Percentiles rank a stretch among this genome's conserved stretches.
Evolutionary conservation across 2,329 filamentous ascomycete genomes (phyloP).

Genomic region (Paecilomyces sp.): DNA sequence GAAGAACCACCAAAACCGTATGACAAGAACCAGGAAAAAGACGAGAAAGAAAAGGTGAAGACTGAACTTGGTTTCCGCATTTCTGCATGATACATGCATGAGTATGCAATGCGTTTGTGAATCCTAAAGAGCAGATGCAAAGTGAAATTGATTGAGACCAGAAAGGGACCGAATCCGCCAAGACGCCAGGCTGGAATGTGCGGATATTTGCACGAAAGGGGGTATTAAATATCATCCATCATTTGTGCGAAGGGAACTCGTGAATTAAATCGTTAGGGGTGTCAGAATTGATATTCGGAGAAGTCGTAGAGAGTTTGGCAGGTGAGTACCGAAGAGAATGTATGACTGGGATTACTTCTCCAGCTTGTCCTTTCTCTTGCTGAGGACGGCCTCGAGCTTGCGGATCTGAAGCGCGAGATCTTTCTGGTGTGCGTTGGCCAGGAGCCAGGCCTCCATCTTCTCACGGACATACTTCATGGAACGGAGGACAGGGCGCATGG

Average conservation of each 20-base stretch:
- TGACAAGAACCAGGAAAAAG: not conserved
- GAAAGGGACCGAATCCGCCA: not conserved
- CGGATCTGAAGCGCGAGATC: conserved; percentile 50
- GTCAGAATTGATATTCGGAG: not conserved
- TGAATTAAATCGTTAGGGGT: not conserved
- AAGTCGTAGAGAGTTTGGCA: not conserved
- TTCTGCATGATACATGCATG: not conserved
- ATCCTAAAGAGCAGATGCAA: not conserved
- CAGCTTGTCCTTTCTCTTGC: conserved; percentile 42
- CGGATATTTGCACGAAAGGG: not conserved
- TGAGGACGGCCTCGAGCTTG: conserved; percentile 62
- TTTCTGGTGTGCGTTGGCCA: conserved; percentile 74
- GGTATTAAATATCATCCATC: not conserved
- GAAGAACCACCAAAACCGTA: not conserved
- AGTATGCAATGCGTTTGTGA: not conserved
- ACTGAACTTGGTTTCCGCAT: not conserved
- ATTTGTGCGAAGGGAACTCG: not conserved
- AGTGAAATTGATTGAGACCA: not conserved
- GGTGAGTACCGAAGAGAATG: not conserved
- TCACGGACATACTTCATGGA: conserved; percentile 63
- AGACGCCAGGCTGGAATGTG: not conserved
- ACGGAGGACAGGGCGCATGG: conserved; percentile 64
- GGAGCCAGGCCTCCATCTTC: conserved; percentile 78
- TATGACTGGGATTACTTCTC: conserved; percentile 12
- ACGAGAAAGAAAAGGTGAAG: not conserved